Base-by-base conservation (phyloP, 768 basidiomycete species). In the Suillus luteus region DNA sequence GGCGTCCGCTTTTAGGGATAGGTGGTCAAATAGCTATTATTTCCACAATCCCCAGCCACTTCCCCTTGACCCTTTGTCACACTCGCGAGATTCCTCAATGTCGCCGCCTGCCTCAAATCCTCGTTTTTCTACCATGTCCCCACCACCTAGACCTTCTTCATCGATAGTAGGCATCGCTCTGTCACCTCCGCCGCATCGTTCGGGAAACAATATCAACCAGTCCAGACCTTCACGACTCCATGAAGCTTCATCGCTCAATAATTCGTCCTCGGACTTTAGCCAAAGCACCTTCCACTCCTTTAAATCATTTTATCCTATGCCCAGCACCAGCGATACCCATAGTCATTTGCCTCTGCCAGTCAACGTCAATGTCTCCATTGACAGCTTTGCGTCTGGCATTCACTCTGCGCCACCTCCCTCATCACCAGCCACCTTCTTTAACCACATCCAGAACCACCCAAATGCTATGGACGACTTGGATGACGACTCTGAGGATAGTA, bases 1-100 rank as follows among this genome's bases (percentile, higher is more conserved):
- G 4, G 86, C 82, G 7, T 92, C 91, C n/a, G 89, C 88, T n/a
- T 93, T 93, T 76, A 84, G 85, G 33, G 89, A 91, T 67, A 84
- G 75, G 60, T 73, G 67, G 69, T 77, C 76, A 1, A 71, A 76
- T 8, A 70, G 74, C 43, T 76, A 77, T 62, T 76, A 76, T 57
- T 76, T 74, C 33, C 68, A 69, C 2, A 49, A 63, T 22, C 75
- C 73, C 49, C 75, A 68, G 19, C 64, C 55, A 52, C 67, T 51
- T 43, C 65, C 41, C 12, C 38, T 31, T 59, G 72, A 62, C 51
- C 49, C 58, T n/a, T 43, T 65, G 11, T 51, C 63, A 15, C 37
- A 59, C 48, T 67, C 66, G 72, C 59, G 67, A 71, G 63, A 69
- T 66, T 67, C 75, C 17, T 67, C 68, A 41, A 19, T 64, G 37